Evolutionary conservation across 768 basidiomycete genomes (phyloP), one percentile per base, ranked within the genome.

Genomic region (Lactarius indigo): DNA sequence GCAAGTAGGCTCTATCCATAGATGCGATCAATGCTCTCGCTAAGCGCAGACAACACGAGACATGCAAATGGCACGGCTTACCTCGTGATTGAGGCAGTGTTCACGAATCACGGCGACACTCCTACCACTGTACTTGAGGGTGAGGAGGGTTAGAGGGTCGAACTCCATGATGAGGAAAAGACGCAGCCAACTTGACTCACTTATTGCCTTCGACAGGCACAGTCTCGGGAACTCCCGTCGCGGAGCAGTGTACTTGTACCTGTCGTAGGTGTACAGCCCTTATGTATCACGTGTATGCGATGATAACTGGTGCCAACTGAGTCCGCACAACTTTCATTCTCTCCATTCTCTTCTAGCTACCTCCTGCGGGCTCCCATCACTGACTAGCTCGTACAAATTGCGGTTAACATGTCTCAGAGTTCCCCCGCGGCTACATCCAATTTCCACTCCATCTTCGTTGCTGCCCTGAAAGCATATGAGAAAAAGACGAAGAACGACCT

Each of bases 111-210:
- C 61, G 5, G 39, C 61, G 33, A 66, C 31, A 18, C 20, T 58
- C 57, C 61, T 63, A 13, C 30, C 39, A 6, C 39, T 50, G 52
- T 39, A 59, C 41, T 59, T 62, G 17, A 66, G 13, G 12, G 35
- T 28, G 30, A 66, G 61, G 39, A 52, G 28, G 15, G 55, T n/a
- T 3, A 18, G 15, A 8, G 55, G 60, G 13, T 50, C n/a, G 30
- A 61, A 66, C 5, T 26, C 10, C 65, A 57, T 57, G 59, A 31
- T 44, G 42, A 12, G 4, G 50, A n/a, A 37, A 12, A 35, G 55
- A 30, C 12, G 3, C n/a, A 33, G 20, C 10, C 35, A 39, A 39
- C 37, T 39, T 39, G 37, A 17, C 0, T 5, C 10, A 37, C 37
- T 3, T 12, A 13, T 15, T 1, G 15, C 37, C 37, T 39, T 15